These are phyloP conservation scores for Podospora sp. DNA, from an alignment of 495 filamentous ascomycete genomes.

Conservation along the genomic window DNA sequence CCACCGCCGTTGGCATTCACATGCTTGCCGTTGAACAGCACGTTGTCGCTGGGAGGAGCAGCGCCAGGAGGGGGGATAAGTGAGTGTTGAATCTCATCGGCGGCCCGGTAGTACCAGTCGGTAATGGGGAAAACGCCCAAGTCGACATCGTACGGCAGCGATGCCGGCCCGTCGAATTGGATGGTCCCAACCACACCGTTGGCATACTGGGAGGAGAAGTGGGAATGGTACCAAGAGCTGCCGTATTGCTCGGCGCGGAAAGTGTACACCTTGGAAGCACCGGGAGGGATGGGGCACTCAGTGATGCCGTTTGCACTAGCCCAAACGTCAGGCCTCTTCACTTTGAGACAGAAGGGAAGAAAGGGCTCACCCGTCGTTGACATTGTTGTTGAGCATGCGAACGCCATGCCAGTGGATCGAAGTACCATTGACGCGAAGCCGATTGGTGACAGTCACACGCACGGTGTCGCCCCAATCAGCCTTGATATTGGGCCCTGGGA, in stretches of 20 bases:
- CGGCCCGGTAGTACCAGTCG: slow-evolving; percentile 50
- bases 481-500: background rate
- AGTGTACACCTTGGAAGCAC: slow-evolving; percentile 43
- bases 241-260: slow-evolving; percentile 59
- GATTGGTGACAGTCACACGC: slow-evolving; percentile 12
- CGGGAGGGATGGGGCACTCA: slow-evolving; percentile 57
- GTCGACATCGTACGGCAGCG: slow-evolving; percentile 62
- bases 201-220: slow-evolving; percentile 59
- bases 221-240: slow-evolving; percentile 55
- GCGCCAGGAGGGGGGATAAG: slow-evolving; percentile 7
- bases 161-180: slow-evolving; percentile 60
- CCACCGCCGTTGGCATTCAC: slow-evolving; percentile 34
- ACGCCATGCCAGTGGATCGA: slow-evolving; percentile 20
- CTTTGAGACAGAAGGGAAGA: no score
- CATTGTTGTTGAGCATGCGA: slow-evolving; percentile 14
- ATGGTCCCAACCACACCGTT: slow-evolving; percentile 57
- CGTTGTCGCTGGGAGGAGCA: slow-evolving; percentile 23
- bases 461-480: slow-evolving; percentile 18
- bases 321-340: no score
- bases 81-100: slow-evolving; percentile 23
- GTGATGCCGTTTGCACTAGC: slow-evolving; percentile 55
- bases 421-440: slow-evolving; percentile 3
- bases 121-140: slow-evolving; percentile 53
- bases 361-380: slow-evolving; percentile 18
- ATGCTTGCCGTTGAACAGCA: slow-evolving; percentile 39